Conservation (phyloP, 352 stramenopile genomes). For the Hyaloperonospora brassicae region DNA sequence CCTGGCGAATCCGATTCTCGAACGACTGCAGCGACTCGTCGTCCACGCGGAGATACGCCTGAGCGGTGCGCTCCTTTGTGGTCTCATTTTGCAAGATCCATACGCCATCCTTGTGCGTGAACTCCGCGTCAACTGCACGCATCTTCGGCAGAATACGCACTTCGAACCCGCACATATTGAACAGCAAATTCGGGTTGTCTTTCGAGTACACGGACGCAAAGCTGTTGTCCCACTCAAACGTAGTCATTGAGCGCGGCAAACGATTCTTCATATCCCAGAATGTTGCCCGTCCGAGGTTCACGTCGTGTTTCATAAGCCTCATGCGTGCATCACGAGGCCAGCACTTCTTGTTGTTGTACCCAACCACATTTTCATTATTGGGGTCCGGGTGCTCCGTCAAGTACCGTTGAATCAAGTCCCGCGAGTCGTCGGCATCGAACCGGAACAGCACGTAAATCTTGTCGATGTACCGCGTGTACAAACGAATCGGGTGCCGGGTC, state of each 20-base stretch:
- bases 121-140: conserved; percentile 86
- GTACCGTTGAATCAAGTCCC: conserved; percentile 98
- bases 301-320: conserved; percentile 99
- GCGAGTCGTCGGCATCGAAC: conserved; percentile 96
- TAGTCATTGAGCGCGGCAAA: conserved; percentile 96
- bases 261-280: conserved; percentile 99
- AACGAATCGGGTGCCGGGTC: conserved; percentile 95
- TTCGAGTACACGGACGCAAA: conserved; percentile 99
- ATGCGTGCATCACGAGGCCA: conserved; percentile 99
- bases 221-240: conserved; percentile 98
- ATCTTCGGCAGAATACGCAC: conserved; percentile 92
- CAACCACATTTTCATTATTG: conserved; percentile 99
- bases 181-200: conserved; percentile 99
- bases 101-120: conserved; percentile 97
- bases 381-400: conserved; percentile 99
- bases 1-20: conserved; percentile 98
- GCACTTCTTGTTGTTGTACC: conserved; percentile 99
- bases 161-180: conserved; percentile 99
- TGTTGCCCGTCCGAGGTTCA: conserved; percentile 97
- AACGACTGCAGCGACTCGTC: conserved; percentile 94
- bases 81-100: conserved; percentile 99
- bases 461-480: conserved; percentile 99
- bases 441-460: conserved; percentile 99
- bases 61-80: conserved; percentile 99
- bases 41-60: conserved; percentile 95